phyloP scores from a whole-genome alignment of 2,329 filamentous ascomycete species.

The Helotiales sp. region DNA sequence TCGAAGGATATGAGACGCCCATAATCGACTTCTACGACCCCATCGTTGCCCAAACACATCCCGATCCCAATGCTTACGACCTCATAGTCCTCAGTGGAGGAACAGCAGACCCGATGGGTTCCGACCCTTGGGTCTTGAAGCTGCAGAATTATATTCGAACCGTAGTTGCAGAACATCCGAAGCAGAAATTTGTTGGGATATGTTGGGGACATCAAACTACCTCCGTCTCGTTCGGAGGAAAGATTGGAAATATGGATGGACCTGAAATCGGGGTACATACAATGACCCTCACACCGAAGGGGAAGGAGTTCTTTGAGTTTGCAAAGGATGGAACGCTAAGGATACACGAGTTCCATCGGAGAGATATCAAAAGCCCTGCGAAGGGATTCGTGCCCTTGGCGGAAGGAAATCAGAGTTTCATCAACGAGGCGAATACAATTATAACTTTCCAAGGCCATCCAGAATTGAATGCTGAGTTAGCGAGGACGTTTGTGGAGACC shows the following conservation, averaged over 20 bases:
- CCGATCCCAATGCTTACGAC: slow-evolving; percentile 41
- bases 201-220: slow-evolving; percentile 49
- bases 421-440: slow-evolving; percentile 41
- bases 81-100: slow-evolving; percentile 45
- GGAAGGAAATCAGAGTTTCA: slow-evolving; percentile 40
- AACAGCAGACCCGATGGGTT: slow-evolving; percentile 43
- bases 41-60: slow-evolving; percentile 28
- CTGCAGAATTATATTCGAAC: slow-evolving; percentile 41
- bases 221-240: slow-evolving; percentile 40
- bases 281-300: slow-evolving; percentile 39
- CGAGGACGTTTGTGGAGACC: slow-evolving; percentile 39
- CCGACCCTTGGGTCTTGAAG: slow-evolving; percentile 42
- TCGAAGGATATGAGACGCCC: background rate
- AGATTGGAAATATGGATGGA: slow-evolving; percentile 38
- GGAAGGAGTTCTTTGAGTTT: slow-evolving; percentile 40
- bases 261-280: slow-evolving; percentile 42
- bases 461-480: slow-evolving; percentile 43
- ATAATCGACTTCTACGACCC: slow-evolving; percentile 32
- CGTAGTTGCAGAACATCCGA: slow-evolving; percentile 32
- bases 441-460: slow-evolving; percentile 48
- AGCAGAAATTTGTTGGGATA: slow-evolving; percentile 39
- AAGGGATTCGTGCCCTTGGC: slow-evolving; percentile 39
- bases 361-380: slow-evolving; percentile 38
- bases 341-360: slow-evolving; percentile 45
- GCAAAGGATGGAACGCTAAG: slow-evolving; percentile 6